Conservation (phyloP, 2,329 filamentous ascomycete genomes). For the Alternaria conjuncta region DNA sequence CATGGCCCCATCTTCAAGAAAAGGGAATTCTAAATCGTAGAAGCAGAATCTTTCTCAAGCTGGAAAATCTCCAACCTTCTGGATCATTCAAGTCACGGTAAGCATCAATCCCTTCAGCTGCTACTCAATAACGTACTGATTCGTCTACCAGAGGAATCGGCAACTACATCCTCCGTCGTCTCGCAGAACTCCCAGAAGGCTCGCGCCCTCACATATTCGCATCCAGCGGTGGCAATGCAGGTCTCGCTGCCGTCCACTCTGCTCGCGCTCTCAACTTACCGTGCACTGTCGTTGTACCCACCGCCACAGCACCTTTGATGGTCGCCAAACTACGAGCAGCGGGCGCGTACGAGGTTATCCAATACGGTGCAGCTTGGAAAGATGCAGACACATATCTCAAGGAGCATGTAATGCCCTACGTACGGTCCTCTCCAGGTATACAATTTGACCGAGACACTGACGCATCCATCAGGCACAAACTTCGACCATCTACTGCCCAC, state of each 20-base stretch:
- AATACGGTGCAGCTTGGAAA: constrained; percentile 70
- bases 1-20: constrained; percentile 14
- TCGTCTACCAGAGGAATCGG: constrained; percentile 64
- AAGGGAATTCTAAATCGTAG: constrained; percentile 49
- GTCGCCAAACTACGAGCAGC: constrained; percentile 72
- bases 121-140: constrained; percentile 14
- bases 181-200: constrained; percentile 46
- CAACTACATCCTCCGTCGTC: constrained; percentile 67
- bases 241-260: constrained; percentile 79
- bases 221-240: constrained; percentile 83
- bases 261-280: constrained; percentile 68
- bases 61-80: constrained; percentile 83
- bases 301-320: constrained; percentile 71
- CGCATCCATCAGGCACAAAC: constrained; percentile 40
- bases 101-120: constrained; percentile 4
- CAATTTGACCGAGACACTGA: not conserved
- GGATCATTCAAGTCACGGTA: constrained; percentile 80
- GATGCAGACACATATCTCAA: constrained; percentile 73
- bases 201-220: constrained; percentile 73
- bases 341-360: constrained; percentile 70
- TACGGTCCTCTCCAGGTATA: constrained; percentile 17
- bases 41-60: constrained; percentile 81
- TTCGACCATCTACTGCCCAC: constrained; percentile 66
- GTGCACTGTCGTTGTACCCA: constrained; percentile 78
- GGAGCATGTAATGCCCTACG: constrained; percentile 59